Evolutionary conservation across 176 grass and related monocot genomes (phyloP).

Genomic region (Bromus sterilis): DNA sequence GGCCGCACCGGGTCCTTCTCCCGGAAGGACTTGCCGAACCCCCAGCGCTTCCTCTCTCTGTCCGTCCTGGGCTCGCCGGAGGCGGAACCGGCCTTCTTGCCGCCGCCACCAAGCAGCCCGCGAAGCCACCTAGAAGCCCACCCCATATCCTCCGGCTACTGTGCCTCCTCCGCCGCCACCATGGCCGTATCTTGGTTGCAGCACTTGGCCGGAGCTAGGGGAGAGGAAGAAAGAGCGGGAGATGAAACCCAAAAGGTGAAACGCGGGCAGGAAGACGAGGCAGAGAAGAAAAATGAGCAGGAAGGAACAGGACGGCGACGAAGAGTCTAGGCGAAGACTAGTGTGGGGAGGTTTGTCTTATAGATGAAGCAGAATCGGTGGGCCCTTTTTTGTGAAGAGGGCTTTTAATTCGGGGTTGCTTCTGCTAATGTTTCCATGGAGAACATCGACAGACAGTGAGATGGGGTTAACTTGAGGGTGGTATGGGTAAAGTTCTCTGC

Average conservation of each 20-base stretch:
- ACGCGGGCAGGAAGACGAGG: conserved; percentile 5
- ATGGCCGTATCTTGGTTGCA: not conserved
- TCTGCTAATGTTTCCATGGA: not conserved
- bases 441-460: not conserved
- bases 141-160: conserved; percentile 46
- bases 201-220: not conserved
- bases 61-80: conserved; percentile 17
- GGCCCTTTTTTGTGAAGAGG: not conserved
- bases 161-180: not conserved
- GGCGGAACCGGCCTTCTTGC: conserved; percentile 35
- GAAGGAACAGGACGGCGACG: not conserved
- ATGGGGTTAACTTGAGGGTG: not conserved
- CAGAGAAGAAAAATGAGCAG: not conserved
- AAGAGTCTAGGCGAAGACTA: not conserved
- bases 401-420: not conserved
- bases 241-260: conserved; percentile 38
- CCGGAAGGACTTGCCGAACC: conserved; percentile 70
- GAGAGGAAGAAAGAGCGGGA: conserved; percentile 47
- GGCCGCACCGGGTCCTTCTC: conserved; percentile 30
- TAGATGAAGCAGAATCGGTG: not conserved
- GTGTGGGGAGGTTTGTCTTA: conserved; percentile 28
- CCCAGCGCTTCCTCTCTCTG: conserved; percentile 50
- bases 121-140: conserved; percentile 70
- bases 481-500: not conserved
- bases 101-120: conserved; percentile 49